A percentile compares a stretch with the other conserved stretches of the same genome.
Conservation (phyloP, 164 flowering plant genomes). For the Sedum album region DNA sequence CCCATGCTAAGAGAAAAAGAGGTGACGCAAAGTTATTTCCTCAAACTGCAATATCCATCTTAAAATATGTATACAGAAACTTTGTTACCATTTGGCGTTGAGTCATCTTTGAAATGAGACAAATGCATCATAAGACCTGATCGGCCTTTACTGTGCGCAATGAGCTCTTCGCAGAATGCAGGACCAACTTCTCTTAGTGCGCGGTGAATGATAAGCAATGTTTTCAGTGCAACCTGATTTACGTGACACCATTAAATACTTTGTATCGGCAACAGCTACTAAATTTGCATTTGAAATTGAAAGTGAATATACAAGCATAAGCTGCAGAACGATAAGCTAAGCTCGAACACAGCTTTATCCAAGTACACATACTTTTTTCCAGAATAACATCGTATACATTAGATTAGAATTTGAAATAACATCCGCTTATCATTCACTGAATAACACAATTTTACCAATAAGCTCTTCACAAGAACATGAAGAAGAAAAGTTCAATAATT, state of each 20-base stretch:
- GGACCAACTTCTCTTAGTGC: constrained; percentile 48
- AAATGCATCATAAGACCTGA: constrained; percentile 32
- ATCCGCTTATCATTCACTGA: too few species aligned
- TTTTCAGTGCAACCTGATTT: constrained; percentile 56
- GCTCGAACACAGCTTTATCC: too few species aligned
- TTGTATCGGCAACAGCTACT: background rate
- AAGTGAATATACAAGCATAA: too few species aligned
- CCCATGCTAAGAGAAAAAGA: constrained; percentile 39
- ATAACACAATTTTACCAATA: too few species aligned
- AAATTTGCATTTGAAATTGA: too few species aligned
- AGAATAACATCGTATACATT: too few species aligned
- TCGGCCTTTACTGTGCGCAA: constrained; percentile 23
- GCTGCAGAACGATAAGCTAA: too few species aligned
- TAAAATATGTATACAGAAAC: constrained; percentile 4
- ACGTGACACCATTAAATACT: background rate
- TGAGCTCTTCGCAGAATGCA: constrained; percentile 38
- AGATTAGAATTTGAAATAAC: too few species aligned
- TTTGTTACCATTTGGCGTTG: constrained; percentile 42
- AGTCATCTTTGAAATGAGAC: constrained; percentile 48
- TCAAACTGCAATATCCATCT: background rate
- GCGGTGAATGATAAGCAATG: constrained; percentile 47
- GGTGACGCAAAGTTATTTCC: constrained; percentile 8
- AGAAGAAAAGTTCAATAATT: too few species aligned
- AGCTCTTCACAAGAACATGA: too few species aligned
- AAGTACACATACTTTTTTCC: too few species aligned